Evolutionary conservation across 179 eudicot species (phyloP).

Genomic region (Corrigiola litoralis): DNA sequence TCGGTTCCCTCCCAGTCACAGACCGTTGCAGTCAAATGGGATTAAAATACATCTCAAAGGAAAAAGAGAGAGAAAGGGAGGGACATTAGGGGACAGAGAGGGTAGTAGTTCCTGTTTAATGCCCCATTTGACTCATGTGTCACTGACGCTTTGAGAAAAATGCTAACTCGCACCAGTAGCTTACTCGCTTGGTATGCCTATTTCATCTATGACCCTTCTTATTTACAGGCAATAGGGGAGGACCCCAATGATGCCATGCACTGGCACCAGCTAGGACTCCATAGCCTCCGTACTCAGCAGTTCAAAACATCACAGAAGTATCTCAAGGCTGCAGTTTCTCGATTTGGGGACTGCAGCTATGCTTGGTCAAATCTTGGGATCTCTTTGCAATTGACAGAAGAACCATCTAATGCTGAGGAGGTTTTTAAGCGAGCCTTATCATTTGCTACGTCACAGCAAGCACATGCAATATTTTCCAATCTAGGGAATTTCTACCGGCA

Average conservation of each 20-base stretch:
- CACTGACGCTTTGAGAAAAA: too few species aligned
- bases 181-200: not conserved
- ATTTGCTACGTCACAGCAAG: slow-evolving; percentile 64
- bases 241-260: slow-evolving; percentile 88
- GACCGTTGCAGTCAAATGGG: too few species aligned
- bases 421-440: slow-evolving; percentile 82
- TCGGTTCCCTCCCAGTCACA: too few species aligned
- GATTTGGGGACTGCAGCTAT: slow-evolving; percentile 66
- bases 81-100: too few species aligned
- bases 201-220: not conserved
- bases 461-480: slow-evolving; percentile 74
- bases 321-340: slow-evolving; percentile 84
- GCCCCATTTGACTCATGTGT: too few species aligned
- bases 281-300: slow-evolving; percentile 78
- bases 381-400: slow-evolving; percentile 74
- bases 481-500: slow-evolving; percentile 92
- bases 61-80: too few species aligned
- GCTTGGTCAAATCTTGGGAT: slow-evolving; percentile 98
- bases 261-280: slow-evolving; percentile 97
- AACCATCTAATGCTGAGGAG: slow-evolving; percentile 68
- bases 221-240: slow-evolving; percentile 72
- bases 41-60: too few species aligned
- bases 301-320: slow-evolving; percentile 72
- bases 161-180: too few species aligned
- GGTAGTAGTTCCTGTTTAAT: too few species aligned